Conservation (phyloP, 2,329 filamentous ascomycete species). For the Ophiostoma piceae region DNA sequence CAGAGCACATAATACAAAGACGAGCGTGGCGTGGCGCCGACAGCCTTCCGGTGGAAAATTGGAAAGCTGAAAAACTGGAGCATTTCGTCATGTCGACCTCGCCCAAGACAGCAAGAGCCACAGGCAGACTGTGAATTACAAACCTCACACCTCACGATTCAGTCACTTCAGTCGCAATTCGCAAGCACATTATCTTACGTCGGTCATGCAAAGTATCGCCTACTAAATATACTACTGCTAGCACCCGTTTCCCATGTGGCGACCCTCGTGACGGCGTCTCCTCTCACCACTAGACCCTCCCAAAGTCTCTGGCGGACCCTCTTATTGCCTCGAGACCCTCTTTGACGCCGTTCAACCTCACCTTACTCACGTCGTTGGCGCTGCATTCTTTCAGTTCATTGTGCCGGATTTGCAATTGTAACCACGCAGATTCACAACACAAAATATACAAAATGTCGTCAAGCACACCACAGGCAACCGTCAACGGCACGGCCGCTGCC, state of each 20-base stretch:
- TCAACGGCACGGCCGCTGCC: conserved; percentile 7
- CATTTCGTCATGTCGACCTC: not conserved
- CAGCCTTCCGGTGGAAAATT: not conserved
- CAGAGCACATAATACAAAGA: not conserved
- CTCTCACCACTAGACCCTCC: conserved; percentile 8
- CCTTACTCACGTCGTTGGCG: not conserved
- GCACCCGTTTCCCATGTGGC: not conserved
- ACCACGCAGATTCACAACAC: not conserved
- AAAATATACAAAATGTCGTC: not conserved
- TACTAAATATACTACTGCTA: not conserved
- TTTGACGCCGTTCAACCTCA: not conserved
- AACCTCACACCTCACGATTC: not conserved
- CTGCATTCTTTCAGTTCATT: not conserved
- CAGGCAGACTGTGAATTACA: not conserved
- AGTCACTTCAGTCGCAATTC: not conserved
- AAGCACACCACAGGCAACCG: conserved; percentile 14
- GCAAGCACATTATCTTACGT: not conserved
- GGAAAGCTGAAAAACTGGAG: not conserved
- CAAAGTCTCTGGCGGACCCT: conserved; percentile 6
- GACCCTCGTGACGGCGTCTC: not conserved
- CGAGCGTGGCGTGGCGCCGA: too few relatives aligned
- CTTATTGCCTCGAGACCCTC: conserved; percentile 1
- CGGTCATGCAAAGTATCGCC: not conserved
- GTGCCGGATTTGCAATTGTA: not conserved
- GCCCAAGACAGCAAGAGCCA: not conserved